Base-by-base conservation (phyloP, 1,284 basidiomycete species). In the Ganoderma sinense region DNA sequence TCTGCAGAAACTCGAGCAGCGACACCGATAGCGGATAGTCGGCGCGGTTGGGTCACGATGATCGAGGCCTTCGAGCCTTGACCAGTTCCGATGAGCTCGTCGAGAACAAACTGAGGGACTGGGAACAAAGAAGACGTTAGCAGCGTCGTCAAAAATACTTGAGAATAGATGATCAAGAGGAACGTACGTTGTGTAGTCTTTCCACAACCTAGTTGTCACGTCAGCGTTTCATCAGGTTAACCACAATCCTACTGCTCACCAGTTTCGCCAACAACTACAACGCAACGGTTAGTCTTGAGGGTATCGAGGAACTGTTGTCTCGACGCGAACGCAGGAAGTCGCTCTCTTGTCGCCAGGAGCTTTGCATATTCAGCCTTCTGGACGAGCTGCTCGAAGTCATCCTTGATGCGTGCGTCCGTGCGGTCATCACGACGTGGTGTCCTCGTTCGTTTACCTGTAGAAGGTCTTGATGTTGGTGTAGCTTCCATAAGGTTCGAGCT, bases 21-120 rank as follows among this genome's bases (percentile, higher is more conserved):
- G 5, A 98, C 94, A 4, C 95, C 95, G 71, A 97, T 91, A 0
- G 97, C 97, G 31, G 95, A 94, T 16, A 98, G 89, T 76, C 96
- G 88, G 29, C 97, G 89, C 18, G 97, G 97, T 78, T 98, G 97
- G 2, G 97, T 98, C 16, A 97, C 86, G 58, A 98, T 84, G 65
- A 98, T 96, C 29, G 89, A 94, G 51, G 91, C 90, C 41, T 85
- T 84, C 16, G 91, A 89, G 13, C 95, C 96, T 40, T 83, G 80
- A 6, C 86, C 85, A 0, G 85, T 81, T 10, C 82, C 75, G 69
- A 98, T 97, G 60, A 94, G 87, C n/a, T 88, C 89, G 77, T 98
- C 97, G 55, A 96, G 83, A 64, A 97, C 89, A 74, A 96, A 97
- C 78, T 97, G 96, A 18, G 96, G 96, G 20, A 97, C 91, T 91